Evolutionary conservation across 768 basidiomycete genomes (phyloP).

Genomic region (Collybia mongolica): DNA sequence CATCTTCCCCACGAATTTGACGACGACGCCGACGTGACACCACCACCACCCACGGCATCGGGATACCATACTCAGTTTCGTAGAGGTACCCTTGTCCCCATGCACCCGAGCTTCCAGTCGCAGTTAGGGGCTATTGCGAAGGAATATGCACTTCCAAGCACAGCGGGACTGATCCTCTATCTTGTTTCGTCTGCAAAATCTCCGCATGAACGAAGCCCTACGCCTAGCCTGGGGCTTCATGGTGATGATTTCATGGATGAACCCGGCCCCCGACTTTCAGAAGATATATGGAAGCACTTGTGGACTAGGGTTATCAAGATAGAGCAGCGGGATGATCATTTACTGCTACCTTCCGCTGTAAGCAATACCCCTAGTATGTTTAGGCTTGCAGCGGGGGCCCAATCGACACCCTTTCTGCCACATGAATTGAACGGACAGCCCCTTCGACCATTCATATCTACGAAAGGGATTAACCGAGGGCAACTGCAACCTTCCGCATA

Average conservation of each 20-base stretch:
- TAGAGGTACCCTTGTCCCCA: conserved; percentile 83
- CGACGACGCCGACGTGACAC: conserved; percentile 44
- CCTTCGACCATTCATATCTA: conserved; percentile 49
- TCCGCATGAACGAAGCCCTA: conserved; percentile 13
- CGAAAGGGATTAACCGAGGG: conserved; percentile 28
- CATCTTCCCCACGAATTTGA: conserved; percentile 67
- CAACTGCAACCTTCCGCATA: conserved; percentile 33
- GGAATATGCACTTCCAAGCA: conserved; percentile 91
- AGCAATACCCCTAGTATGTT: conserved; percentile 37
- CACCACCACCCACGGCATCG: conserved; percentile 56
- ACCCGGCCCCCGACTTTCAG: conserved; percentile 80
- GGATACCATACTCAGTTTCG: conserved; percentile 80
- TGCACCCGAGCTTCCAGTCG: conserved; percentile 79
- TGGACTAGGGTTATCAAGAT: conserved; percentile 70
- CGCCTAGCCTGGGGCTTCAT: conserved; percentile 4
- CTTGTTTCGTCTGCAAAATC: conserved; percentile 45
- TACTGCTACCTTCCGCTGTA: conserved; percentile 25
- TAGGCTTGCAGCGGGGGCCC: conserved; percentile 38
- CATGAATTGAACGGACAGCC: conserved; percentile 26
- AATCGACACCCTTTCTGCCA: conserved; percentile 40
- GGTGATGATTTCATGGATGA: conserved; percentile 39
- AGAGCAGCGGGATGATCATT: conserved; percentile 53
- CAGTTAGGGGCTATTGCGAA: conserved; percentile 87
- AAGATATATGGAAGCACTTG: conserved; percentile 86
- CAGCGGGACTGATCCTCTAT: conserved; percentile 80